These are phyloP conservation scores for Corrigiola litoralis DNA, from an alignment of 179 eudicot species.

Conservation along the genomic window DNA sequence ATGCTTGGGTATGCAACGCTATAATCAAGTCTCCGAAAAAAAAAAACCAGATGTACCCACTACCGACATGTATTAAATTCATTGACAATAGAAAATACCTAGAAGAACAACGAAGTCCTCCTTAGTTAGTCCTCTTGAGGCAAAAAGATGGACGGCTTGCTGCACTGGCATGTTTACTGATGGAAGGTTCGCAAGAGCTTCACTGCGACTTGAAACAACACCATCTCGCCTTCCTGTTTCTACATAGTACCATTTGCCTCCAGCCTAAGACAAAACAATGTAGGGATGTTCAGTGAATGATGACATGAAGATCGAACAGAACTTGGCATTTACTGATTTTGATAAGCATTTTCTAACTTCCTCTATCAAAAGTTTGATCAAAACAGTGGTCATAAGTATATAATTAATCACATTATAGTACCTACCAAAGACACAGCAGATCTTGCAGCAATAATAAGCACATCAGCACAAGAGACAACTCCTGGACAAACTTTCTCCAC, in stretches of 20 bases:
- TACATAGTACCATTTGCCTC: conserved; percentile 25
- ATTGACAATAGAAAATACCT: not conserved
- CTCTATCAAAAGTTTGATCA: too few species aligned
- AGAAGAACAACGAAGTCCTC: conserved; percentile 25
- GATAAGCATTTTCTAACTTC: too few species aligned
- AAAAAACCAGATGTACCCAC: too few species aligned
- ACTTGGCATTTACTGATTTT: not conserved
- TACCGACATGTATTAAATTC: too few species aligned
- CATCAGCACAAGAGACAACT: conserved; percentile 47
- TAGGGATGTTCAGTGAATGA: too few species aligned
- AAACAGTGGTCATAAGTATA: too few species aligned
- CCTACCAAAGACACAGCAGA: conserved; percentile 30
- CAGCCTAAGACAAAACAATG: conserved; percentile 25
- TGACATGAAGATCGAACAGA: too few species aligned
- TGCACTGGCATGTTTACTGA: conserved; percentile 7
- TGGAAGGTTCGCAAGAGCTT: conserved; percentile 21
- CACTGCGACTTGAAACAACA: conserved; percentile 11
- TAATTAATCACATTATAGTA: not conserved
- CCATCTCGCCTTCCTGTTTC: conserved; percentile 37
- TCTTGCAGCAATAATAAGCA: conserved; percentile 31
- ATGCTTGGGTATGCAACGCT: not conserved
- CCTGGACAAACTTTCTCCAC: conserved; percentile 44
- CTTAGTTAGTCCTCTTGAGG: conserved; percentile 20
- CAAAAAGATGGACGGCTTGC: conserved; percentile 18
- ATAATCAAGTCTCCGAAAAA: too few species aligned